These are phyloP conservation scores for Fusarium sp. DNA, from an alignment of 2,329 filamentous ascomycete genomes.

Conservation along the genomic window DNA sequence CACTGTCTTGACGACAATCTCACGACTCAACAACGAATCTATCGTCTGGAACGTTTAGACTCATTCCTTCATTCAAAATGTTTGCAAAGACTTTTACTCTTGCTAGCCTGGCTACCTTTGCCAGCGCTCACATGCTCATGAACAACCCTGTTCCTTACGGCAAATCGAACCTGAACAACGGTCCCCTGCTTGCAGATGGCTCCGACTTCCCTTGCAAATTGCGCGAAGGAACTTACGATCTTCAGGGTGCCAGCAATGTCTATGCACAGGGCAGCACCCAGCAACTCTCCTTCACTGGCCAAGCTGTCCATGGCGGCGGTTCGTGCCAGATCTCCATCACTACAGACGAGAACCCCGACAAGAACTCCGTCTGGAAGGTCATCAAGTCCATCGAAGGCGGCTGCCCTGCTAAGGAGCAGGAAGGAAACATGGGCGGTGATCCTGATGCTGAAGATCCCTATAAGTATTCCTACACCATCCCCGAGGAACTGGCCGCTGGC, in stretches of 20 bases:
- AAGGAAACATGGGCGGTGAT: constrained; percentile 69
- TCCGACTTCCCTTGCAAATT: constrained; percentile 87
- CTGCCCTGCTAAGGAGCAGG: constrained; percentile 73
- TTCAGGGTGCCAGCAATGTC: constrained; percentile 63
- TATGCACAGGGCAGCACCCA: constrained; percentile 62
- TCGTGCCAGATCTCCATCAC: constrained; percentile 92
- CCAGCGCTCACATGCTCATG: constrained; percentile 83
- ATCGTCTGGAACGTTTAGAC: constrained; percentile 51
- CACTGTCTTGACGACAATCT: constrained; percentile 46
- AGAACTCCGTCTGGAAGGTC: constrained; percentile 82
- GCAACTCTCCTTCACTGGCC: constrained; percentile 74
- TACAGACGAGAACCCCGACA: constrained; percentile 77
- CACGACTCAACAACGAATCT: constrained; percentile 34
- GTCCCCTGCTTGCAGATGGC: constrained; percentile 71
- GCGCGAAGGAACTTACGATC: constrained; percentile 59
- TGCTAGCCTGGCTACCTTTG: constrained; percentile 69
- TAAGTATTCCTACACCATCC: constrained; percentile 78
- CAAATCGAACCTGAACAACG: constrained; percentile 61
- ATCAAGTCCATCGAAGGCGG: constrained; percentile 90
- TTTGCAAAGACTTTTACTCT: constrained; percentile 62
- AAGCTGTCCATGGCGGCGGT: constrained; percentile 88
- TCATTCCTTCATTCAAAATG: constrained; percentile 58
- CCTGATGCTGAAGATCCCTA: constrained; percentile 60
- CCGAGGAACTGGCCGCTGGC: constrained; percentile 77
- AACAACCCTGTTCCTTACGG: constrained; percentile 73